These are phyloP conservation scores for Gleditsia sinensis DNA, from an alignment of 306 rosid genomes.

Conservation along the genomic window DNA sequence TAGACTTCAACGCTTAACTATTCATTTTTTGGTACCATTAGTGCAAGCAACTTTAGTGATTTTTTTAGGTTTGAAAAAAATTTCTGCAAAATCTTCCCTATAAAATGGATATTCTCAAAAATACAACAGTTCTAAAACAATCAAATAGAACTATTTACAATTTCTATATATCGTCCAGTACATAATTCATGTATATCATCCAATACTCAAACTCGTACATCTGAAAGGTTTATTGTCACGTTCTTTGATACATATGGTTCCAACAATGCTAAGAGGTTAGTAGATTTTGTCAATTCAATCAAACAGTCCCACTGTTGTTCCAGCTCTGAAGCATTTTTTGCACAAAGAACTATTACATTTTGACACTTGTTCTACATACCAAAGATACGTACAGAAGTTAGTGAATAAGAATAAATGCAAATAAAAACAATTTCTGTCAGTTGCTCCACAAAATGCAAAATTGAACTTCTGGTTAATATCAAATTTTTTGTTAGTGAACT, in stretches of 20 bases:
- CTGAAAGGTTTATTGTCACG: conserved; percentile 62
- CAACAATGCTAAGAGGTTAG: conserved; percentile 51
- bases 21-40: no score
- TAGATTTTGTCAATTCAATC: conserved; percentile 70
- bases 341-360: conserved; percentile 68
- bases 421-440: neutral
- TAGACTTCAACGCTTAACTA: no score
- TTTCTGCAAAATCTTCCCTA: no score
- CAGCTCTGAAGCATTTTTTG: conserved; percentile 73
- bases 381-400: neutral
- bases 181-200: no score
- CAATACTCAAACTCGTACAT: conserved; percentile 67
- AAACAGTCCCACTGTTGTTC: conserved; percentile 82
- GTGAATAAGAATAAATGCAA: conserved; percentile 16
- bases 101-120: no score
- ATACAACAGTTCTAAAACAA: no score
- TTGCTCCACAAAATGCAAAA: conserved; percentile 10
- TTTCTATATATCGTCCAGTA: no score
- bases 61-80: no score
- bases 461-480: conserved; percentile 17
- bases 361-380: conserved; percentile 92
- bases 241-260: conserved; percentile 65
- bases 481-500: conserved; percentile 6
- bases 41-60: no score
- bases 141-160: no score